Base-by-base conservation (phyloP, 164 flowering plant species). In the Chimonanthus praecox region DNA sequence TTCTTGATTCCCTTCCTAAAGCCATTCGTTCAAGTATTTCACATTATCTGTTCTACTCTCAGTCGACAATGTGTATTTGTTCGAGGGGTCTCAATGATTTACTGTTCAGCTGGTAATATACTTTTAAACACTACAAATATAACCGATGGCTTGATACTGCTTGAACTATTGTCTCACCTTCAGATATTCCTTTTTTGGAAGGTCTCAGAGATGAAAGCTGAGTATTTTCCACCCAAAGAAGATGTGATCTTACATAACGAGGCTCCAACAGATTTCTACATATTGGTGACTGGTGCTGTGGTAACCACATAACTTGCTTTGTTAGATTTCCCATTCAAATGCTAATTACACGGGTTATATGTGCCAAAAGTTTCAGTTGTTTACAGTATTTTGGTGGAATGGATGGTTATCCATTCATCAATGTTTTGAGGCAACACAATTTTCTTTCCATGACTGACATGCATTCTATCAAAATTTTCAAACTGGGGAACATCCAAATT, bases 171-270 rank as follows among this genome's bases (percentile, higher is more conserved):
- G 18, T 63, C 15, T 63, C 44, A 63, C 7, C 8, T 63, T 13
- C 7, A 21, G 16, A 33, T 63, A 9, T 8, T 33, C 71, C 33
- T 20, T 47, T 13, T 70, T 61, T 67, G 70, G 21, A 74, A 94
- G 98, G 97, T 94, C 48, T 90, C 98, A 3, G 98, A 91, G 80
- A 92, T 92, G 97, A 94, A 90, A 83, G 88, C 95, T 6, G 97
- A 92, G 80, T 94, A 88, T 77, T 94, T 89, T 77, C 92, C 97
- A 63, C 97, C 98, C n/a, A 92, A 87, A 76, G 97, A 91, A 84
- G 97, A 94, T 79, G 89, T 92, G 49, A 91, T 92, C 71, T 83
- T 94, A 80, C 97, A 91, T 77, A 94, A 94, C 78, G 98, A 94
- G 85, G 95, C 97, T 49, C 97, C 98, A 4, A 92, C 97, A 18